Evolutionary conservation across 2,329 filamentous ascomycete genomes (phyloP).

Genomic region (Pseudopyrenochaeta lycopersici): DNA sequence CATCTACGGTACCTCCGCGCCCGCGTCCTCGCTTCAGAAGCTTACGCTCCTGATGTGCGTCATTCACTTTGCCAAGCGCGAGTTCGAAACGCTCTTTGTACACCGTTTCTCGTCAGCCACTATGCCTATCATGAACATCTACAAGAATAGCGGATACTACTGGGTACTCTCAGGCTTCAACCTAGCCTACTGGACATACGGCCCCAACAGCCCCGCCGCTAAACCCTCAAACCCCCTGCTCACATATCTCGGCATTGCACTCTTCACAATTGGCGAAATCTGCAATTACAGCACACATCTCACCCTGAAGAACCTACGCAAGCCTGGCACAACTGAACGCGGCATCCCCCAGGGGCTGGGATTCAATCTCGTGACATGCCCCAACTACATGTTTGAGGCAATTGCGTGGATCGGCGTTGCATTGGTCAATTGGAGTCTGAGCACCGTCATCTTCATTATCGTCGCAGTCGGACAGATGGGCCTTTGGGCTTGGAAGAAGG

Average conservation of each 20-base stretch:
- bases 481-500: constrained; percentile 89
- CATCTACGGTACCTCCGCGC: constrained; percentile 68
- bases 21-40: constrained; percentile 72
- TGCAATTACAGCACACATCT: constrained; percentile 83
- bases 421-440: constrained; percentile 79
- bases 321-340: constrained; percentile 78
- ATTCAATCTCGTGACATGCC: constrained; percentile 88
- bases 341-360: constrained; percentile 88
- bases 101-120: constrained; percentile 95
- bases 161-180: constrained; percentile 85
- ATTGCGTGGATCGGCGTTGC: constrained; percentile 86
- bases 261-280: constrained; percentile 81
- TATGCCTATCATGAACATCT: constrained; percentile 89
- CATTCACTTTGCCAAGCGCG: constrained; percentile 92
- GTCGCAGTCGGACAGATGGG: constrained; percentile 83
- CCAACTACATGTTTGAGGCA: constrained; percentile 96
- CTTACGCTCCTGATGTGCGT: constrained; percentile 78
- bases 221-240: constrained; percentile 55
- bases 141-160: constrained; percentile 96
- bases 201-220: constrained; percentile 74
- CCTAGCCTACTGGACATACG: constrained; percentile 86
- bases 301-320: constrained; percentile 79
- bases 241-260: constrained; percentile 69
- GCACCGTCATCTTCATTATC: constrained; percentile 77
- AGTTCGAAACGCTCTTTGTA: constrained; percentile 91